Evolutionary conservation across 2,329 filamentous ascomycete species (phyloP), one percentile per base, ranked within the genome.

Genomic region (Sodiomyces alkalinus): DNA sequence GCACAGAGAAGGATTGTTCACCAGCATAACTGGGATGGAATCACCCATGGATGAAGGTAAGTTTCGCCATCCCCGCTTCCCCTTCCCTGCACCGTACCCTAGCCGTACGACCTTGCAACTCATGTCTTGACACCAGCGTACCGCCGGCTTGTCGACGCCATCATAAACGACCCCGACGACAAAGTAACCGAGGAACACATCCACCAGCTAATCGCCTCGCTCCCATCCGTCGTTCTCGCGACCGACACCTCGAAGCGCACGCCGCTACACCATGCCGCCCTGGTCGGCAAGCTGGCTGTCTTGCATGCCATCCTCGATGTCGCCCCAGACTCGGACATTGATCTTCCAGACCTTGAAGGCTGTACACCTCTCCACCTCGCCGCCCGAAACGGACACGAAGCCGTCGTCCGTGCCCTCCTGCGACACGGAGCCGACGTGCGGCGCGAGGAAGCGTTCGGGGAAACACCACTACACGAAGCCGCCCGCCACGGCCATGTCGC

Each of bases 41-140:
- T 38, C 34, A 13, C 36, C 36, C 20, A 38, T 38, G 36, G 31
- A 23, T 27, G 36, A 38, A 32, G 36, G n/a, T n/a, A n/a, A n/a
- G n/a, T n/a, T n/a, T n/a, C n/a, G n/a, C n/a, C n/a, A n/a, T n/a
- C 15, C 14, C 16, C 5, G 15, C 28, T 19, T 18, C 10, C 3
- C 18, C 14, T 13, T 9, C 9, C 14, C 7, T 10, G 11, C 19
- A 10, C 3, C 5, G 5, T 3, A n/a, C 5, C 11, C 12, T 9
- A n/a, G n/a, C n/a, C n/a, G n/a, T n/a, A n/a, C n/a, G n/a, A n/a
- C n/a, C n/a, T 13, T 3, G 17, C 10, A 17, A 16, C 18, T 38
- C 22, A 37, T 26, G 22, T 13, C 2, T 7, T n/a, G n/a, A n/a
- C n/a, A n/a, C 2, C 16, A 37, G 36, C 34, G 17, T 36, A 32